A percentile compares a stretch with the other conserved stretches of the same genome.
These are phyloP conservation scores for Cystobasidium pallidum DNA, from an alignment of 1,284 basidiomycete species.

Conservation along the genomic window DNA sequence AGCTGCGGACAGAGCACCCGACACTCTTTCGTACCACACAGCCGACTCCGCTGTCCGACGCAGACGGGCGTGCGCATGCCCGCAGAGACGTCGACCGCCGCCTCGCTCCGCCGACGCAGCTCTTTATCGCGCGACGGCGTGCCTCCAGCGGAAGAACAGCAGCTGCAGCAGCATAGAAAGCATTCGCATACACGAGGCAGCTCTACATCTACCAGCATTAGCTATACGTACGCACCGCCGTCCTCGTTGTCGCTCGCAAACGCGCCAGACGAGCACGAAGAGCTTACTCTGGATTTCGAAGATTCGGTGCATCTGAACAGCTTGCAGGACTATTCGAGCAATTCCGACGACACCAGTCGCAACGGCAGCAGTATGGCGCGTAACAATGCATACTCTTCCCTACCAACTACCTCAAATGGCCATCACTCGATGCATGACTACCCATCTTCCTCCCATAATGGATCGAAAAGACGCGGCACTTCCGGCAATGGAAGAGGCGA, in stretches of 20 bases:
- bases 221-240: background rate
- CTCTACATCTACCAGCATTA: conserved; percentile 20
- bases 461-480: background rate
- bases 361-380: conserved; percentile 13
- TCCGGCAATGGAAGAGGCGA: background rate
- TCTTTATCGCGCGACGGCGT: conserved; percentile 27
- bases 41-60: too few relatives aligned
- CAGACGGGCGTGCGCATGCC: background rate
- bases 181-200: conserved; percentile 13
- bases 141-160: background rate
- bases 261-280: conserved; percentile 22
- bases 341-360: background rate
- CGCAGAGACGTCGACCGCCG: conserved; percentile 12
- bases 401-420: conserved; percentile 26
- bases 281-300: conserved; percentile 21
- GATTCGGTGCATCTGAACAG: conserved; percentile 37
- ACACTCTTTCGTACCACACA: background rate
- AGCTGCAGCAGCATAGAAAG: conserved; percentile 17
- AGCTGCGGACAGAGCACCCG: too few relatives aligned
- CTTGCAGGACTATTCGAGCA: background rate
- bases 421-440: conserved; percentile 25
- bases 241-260: background rate
- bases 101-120: conserved; percentile 29
- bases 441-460: conserved; percentile 3
- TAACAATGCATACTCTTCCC: conserved; percentile 17